phyloP scores from a whole-genome alignment of 2,329 filamentous ascomycete species.

The Periconia sp. region DNA sequence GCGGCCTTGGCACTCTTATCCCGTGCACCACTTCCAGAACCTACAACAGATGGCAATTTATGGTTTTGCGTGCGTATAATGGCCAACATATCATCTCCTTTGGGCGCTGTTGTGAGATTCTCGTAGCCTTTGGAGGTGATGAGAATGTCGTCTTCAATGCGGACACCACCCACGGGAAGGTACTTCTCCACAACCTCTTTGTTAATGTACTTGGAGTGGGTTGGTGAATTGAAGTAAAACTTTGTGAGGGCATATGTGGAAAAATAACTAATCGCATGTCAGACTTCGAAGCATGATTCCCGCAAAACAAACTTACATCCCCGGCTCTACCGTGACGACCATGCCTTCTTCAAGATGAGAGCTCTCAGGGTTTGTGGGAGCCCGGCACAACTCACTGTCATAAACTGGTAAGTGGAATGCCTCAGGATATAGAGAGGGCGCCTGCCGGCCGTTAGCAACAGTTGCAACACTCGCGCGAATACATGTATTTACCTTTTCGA shows the following conservation, averaged over 20 bases:
- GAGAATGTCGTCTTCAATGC: slow-evolving; percentile 72
- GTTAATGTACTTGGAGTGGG: slow-evolving; percentile 77
- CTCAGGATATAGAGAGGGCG: slow-evolving; percentile 34
- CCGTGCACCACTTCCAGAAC: not conserved
- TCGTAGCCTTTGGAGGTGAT: slow-evolving; percentile 69
- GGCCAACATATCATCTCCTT: slow-evolving; percentile 66
- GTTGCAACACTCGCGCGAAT: not conserved
- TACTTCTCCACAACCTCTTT: slow-evolving; percentile 71
- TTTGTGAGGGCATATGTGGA: slow-evolving; percentile 80
- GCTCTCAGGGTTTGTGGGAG: slow-evolving; percentile 36
- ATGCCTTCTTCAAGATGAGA: slow-evolving; percentile 54
- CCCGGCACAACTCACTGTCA: slow-evolving; percentile 28
- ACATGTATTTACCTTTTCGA: slow-evolving; percentile 22
- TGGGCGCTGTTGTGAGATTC: slow-evolving; percentile 72
- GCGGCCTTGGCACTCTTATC: not conserved
- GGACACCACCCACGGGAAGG: slow-evolving; percentile 78
- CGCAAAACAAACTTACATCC: slow-evolving; percentile 40
- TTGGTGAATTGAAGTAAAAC: slow-evolving; percentile 72
- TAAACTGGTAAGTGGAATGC: slow-evolving; percentile 37
- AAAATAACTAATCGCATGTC: slow-evolving; percentile 67
- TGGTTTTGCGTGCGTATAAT: slow-evolving; percentile 47
- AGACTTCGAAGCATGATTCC: not conserved
- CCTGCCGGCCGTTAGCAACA: slow-evolving; percentile 19
- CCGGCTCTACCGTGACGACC: slow-evolving; percentile 60
- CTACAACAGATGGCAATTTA: slow-evolving; percentile 1